Conservation (phyloP, 2,329 filamentous ascomycete genomes). For the Podosphaera fusca region DNA sequence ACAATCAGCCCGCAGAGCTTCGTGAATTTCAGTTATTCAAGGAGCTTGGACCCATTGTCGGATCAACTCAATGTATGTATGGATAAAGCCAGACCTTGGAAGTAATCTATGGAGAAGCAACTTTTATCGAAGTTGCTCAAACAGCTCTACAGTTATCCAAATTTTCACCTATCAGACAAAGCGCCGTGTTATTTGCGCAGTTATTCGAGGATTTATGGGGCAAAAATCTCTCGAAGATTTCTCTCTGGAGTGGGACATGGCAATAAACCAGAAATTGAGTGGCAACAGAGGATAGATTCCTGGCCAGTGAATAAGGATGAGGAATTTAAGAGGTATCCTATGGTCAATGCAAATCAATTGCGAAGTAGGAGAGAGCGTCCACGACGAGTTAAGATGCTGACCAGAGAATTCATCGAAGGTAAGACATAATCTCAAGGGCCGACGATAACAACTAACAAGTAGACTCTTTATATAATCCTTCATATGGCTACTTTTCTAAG, state of each 20-base stretch:
- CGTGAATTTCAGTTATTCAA: background rate
- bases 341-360: constrained; percentile 64
- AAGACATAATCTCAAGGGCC: constrained; percentile 8
- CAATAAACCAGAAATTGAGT: constrained; percentile 35
- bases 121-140: constrained; percentile 58
- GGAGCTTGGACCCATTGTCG: constrained; percentile 1
- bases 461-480: constrained; percentile 87
- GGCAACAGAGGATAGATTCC: constrained; percentile 64
- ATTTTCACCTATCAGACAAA: constrained; percentile 28
- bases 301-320: constrained; percentile 55
- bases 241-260: background rate
- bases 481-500: constrained; percentile 91
- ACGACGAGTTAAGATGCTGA: constrained; percentile 80
- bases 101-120: constrained; percentile 51
- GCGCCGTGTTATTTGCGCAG: background rate
- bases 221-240: background rate
- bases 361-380: constrained; percentile 53
- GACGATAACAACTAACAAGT: constrained; percentile 7
- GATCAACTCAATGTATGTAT: constrained; percentile 2
- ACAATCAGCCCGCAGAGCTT: background rate
- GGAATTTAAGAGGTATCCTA: constrained; percentile 63
- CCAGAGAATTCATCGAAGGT: constrained; percentile 95
- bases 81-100: constrained; percentile 6
- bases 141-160: constrained; percentile 58
- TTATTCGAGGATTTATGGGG: background rate